Evolutionary conservation across 192 early-diverging fungal species (phyloP), one percentile per base, ranked within the genome.

Genomic region (Umbelopsis sp.): DNA sequence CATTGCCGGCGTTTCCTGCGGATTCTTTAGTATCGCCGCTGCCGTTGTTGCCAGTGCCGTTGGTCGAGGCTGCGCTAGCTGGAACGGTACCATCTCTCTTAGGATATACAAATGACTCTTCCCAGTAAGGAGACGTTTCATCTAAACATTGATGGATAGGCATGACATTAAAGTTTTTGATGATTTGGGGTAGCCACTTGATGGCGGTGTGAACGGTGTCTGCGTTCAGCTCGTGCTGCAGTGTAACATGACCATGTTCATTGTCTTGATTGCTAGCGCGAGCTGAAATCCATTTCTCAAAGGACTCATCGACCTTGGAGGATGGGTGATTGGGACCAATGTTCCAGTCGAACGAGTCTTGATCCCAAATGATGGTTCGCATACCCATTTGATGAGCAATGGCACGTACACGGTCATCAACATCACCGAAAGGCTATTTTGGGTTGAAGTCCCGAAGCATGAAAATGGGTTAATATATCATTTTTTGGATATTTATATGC

Each of bases 381-480:
- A 72, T 80, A 44, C 86, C 86, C 75, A 89, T 50, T 53, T 85
- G 82, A 18, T 71, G 68, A 0, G 73, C 70, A 37, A 89, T 84
- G 25, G 74, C 69, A 7, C 87, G 75, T 33, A 87, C 82, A 51
- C 88, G 76, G 46, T 86, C 85, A 64, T 89, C 88, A 0, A 86
- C 82, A 71, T 87, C 86, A 21, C 88, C 88, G 37, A 80, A 87
- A 11, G 87, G 84, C 30, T 61, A 30, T 41, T 41, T 41, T 41
- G 5, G 37, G 37, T 41, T 41, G 37, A 41, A 41, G 10, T 41
- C 10, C 37, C 37, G 37, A 41, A 41, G 10, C 37, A 41, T 41
- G 5, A 41, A 41, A 41, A 4, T 41, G 37, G 37, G 37, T 41
- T 41, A 41, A 41, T 41, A 4, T 41, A 41, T 41, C 37, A 41